These are phyloP conservation scores for Cucumis variabilis DNA, from an alignment of 331 rosid genomes.

Conservation along the genomic window DNA sequence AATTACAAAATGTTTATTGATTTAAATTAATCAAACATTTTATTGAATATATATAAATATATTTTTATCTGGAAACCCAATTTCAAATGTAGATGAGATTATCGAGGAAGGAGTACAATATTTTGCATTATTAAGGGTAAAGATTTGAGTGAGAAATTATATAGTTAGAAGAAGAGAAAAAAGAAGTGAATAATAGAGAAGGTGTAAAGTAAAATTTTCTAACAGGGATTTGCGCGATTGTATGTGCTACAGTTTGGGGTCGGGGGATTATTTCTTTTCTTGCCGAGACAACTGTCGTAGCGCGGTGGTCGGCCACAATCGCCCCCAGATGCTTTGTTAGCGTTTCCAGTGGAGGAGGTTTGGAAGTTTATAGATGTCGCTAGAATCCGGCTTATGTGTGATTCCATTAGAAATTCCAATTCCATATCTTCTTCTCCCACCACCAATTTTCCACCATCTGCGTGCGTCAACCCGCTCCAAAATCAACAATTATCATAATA, in stretches of 20 bases:
- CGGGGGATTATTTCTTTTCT: neutral
- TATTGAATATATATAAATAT: no score
- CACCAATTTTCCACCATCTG: no score
- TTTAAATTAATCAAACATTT: no score
- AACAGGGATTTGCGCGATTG: slow-evolving; percentile 15
- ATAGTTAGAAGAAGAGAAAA: no score
- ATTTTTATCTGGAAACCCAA: no score
- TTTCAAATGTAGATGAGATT: no score
- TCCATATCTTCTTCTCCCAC: neutral
- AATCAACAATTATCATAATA: neutral
- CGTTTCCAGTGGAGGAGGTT: neutral
- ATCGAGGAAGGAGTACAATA: no score
- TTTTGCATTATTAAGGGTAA: no score
- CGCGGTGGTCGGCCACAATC: slow-evolving; percentile 17
- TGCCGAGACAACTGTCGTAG: slow-evolving; percentile 23
- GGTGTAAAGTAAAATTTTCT: neutral
- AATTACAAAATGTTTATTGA: no score
- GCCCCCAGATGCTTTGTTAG: neutral
- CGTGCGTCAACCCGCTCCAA: neutral
- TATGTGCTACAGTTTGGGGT: neutral
- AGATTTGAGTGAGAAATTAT: no score
- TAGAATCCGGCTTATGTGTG: neutral
- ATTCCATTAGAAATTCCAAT: slow-evolving; percentile 11
- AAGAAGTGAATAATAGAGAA: no score
- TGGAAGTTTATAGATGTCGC: neutral